Base-by-base conservation (phyloP, 768 basidiomycete species). In the Sarcodon sp. region DNA sequence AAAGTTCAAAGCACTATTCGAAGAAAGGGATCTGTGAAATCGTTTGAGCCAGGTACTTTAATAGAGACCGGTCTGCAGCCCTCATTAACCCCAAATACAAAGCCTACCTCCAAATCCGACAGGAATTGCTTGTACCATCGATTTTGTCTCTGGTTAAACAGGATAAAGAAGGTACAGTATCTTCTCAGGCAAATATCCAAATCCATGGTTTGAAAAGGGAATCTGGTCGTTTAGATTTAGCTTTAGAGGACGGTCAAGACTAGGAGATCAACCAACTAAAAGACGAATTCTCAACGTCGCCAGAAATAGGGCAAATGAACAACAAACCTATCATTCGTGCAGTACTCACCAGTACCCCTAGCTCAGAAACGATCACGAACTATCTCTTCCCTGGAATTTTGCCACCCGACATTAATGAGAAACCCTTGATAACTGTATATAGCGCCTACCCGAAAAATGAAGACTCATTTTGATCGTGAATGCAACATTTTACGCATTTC, bases 401-500 rank as follows among this genome's bases (percentile, higher is more conserved):
- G 4, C 67, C 75, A 54, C 77, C 73, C 0, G 86, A 88, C 57
- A 77, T 66, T n/a, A 84, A 87, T 53, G 66, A 65, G 1, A 74
- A 70, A 0, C 86, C 87, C 58, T 64, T 87, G 31, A 80, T 77
- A 50, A 85, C 86, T 0, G 66, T 88, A n/a, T n/a, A n/a, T n/a
- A 21, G 83, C 85, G 7, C 83, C 83, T 1, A 81, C 67, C 16
- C 86, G 84, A 56, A 70, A 56, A 53, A 63, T 2, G 83, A 84
- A 57, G 81, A 85, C 55, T 68, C 69, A 3, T 85, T n/a, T 85
- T 51, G 86, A 89, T 62, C 72, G 80, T 13, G 86, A 88, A 49
- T 89, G 88, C 57, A 86, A 87, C 58, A 76, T 80, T 39, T 65
- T 87, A 48, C 78, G 75, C 54, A 83, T 88, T 41, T 72, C 78